Percentiles rank a stretch among this genome's conserved stretches.
Evolutionary conservation across 2,329 filamentous ascomycete species (phyloP).

Genomic region (Cyphellophora europaea): DNA sequence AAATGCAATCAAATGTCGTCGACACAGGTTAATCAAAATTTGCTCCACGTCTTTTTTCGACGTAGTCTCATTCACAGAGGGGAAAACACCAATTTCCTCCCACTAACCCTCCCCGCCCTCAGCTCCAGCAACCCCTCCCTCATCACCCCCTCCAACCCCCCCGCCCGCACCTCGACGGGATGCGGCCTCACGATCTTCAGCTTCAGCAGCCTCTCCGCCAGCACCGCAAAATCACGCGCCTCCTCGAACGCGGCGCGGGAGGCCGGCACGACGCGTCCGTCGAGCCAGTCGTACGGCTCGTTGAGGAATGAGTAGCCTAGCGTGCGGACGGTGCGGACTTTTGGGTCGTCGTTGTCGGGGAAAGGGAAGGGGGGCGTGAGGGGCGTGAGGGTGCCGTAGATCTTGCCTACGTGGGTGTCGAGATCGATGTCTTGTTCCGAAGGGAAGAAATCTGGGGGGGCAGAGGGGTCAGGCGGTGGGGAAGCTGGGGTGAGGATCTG

Average conservation of each 20-base stretch:
- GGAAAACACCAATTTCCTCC: slow-evolving; percentile 2
- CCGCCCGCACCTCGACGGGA: neutral
- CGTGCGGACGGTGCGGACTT: neutral
- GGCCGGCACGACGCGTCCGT: neutral
- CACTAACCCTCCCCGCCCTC: slow-evolving; percentile 1
- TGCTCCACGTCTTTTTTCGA: no score
- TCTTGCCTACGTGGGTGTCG: slow-evolving; percentile 1
- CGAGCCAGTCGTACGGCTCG: neutral
- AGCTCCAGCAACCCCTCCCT: neutral
- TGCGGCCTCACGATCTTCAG: neutral
- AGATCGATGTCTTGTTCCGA: slow-evolving; percentile 6
- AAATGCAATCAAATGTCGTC: no score
- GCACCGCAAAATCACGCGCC: neutral
- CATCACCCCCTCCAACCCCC: slow-evolving; percentile 1
- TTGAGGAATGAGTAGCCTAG: slow-evolving; percentile 5
- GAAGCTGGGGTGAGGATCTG: slow-evolving; percentile 24
- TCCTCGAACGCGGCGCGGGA: neutral
- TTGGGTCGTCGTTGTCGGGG: no score
- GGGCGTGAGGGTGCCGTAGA: slow-evolving; percentile 22
- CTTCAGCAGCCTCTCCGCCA: neutral
- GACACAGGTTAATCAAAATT: no score
- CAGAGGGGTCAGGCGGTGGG: slow-evolving; percentile 21
- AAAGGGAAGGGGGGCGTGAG: slow-evolving; percentile 18
- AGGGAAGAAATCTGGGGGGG: neutral
- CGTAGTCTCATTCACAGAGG: no score